Conservation (phyloP, 148 eudicot genomes). For the Cornus kousa region DNA sequence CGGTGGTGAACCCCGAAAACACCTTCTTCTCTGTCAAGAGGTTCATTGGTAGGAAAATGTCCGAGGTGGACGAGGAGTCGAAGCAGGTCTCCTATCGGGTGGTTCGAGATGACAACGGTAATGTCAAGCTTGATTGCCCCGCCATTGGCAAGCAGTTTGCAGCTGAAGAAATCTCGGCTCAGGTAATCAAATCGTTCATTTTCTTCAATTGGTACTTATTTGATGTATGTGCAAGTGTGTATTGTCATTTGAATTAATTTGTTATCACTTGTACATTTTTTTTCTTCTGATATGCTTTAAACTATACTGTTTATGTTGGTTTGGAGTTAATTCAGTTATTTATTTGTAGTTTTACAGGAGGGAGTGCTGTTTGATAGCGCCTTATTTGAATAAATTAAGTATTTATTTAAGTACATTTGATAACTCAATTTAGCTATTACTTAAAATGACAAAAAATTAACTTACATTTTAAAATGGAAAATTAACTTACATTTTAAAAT, state of each 20-base stretch:
- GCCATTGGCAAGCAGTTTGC: constrained; percentile 45
- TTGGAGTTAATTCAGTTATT: neutral
- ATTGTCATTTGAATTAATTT: too few relatives aligned
- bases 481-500: too few relatives aligned
- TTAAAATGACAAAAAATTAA: too few relatives aligned
- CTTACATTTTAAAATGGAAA: too few relatives aligned
- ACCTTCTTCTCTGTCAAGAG: constrained; percentile 46
- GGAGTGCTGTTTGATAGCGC: too few relatives aligned
- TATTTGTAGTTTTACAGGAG: neutral
- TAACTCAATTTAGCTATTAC: too few relatives aligned
- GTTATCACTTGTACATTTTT: too few relatives aligned
- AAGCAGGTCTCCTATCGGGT: constrained; percentile 41
- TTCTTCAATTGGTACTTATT: neutral
- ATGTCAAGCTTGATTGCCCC: constrained; percentile 48
- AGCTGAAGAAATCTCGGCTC: constrained; percentile 46
- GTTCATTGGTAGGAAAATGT: constrained; percentile 46
- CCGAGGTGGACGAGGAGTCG: constrained; percentile 40
- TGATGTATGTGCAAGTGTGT: neutral
- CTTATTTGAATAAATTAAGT: too few relatives aligned
- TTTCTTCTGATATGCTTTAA: neutral
- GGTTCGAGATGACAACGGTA: constrained; percentile 41
- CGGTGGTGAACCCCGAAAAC: constrained; percentile 41
- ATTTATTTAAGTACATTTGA: too few relatives aligned
- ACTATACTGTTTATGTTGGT: neutral
- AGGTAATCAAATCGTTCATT: constrained; percentile 21